Conservation (phyloP, 257 asterid genomes). For the Coffea canephora region DNA sequence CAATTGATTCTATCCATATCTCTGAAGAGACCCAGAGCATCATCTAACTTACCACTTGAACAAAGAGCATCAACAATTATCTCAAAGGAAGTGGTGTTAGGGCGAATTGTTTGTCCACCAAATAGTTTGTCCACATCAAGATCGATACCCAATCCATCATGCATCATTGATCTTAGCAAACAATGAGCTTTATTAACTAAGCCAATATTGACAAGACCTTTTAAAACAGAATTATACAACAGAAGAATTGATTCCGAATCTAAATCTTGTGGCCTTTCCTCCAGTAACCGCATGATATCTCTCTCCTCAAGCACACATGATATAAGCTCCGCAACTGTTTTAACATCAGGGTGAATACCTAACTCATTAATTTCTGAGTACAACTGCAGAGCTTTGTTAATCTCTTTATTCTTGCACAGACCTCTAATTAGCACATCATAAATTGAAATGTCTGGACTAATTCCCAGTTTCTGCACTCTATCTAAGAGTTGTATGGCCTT, state of each 20-base stretch:
- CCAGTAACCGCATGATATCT: constrained; percentile 45
- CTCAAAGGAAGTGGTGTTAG: constrained; percentile 54
- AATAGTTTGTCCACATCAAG: constrained; percentile 31
- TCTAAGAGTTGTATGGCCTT: constrained; percentile 59
- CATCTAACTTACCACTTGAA: constrained; percentile 48
- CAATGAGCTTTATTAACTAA: constrained; percentile 53
- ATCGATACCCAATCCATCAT: constrained; percentile 30
- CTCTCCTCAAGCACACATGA: constrained; percentile 45
- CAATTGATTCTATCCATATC: constrained; percentile 54
- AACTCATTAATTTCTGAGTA: constrained; percentile 46
- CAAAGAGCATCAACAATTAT: constrained; percentile 69
- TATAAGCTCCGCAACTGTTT: constrained; percentile 49
- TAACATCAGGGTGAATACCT: constrained; percentile 61
- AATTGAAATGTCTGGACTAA: constrained; percentile 52
- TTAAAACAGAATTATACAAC: constrained; percentile 47
- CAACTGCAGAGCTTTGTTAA: constrained; percentile 53
- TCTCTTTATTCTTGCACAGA: constrained; percentile 54
- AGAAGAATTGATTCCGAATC: constrained; percentile 37
- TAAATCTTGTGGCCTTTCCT: constrained; percentile 41
- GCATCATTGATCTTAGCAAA: constrained; percentile 43
- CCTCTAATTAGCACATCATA: constrained; percentile 67
- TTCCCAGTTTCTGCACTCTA: constrained; percentile 58
- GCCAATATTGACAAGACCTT: constrained; percentile 52
- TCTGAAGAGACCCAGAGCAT: constrained; percentile 57
- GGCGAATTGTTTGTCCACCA: constrained; percentile 23